Percentiles rank a stretch among this genome's conserved stretches.
phyloP scores from a whole-genome alignment of 257 asterid genomes.

The Ilex aquifolium region DNA sequence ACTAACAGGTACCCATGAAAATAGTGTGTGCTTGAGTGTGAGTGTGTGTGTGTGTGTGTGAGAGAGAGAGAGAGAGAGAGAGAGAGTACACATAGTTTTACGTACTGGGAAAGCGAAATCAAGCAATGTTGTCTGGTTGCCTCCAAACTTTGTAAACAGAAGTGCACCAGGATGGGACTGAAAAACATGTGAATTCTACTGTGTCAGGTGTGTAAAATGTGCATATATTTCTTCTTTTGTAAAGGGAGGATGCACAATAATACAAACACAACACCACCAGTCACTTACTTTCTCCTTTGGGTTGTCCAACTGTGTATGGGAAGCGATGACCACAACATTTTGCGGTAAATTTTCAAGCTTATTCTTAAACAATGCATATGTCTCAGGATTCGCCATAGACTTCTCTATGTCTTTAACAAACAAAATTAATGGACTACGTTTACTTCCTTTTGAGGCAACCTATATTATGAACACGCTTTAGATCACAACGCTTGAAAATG shows the following conservation, averaged over 20 bases:
- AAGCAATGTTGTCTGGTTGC: slow-evolving; percentile 89
- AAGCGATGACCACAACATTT: slow-evolving; percentile 70
- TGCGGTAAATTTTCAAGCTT: slow-evolving; percentile 78
- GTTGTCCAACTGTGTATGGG: slow-evolving; percentile 75
- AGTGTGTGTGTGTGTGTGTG: too few species aligned
- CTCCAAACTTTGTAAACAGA: slow-evolving; percentile 75
- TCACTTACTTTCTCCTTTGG: slow-evolving; percentile 84
- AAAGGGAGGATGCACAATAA: too few species aligned
- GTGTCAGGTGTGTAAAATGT: not conserved
- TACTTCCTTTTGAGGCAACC: slow-evolving; percentile 75
- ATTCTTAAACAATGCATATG: slow-evolving; percentile 51
- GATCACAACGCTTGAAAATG: not conserved
- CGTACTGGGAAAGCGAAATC: slow-evolving; percentile 92
- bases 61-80: too few species aligned
- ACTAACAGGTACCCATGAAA: too few species aligned
- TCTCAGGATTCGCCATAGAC: slow-evolving; percentile 65
- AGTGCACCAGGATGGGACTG: slow-evolving; percentile 86
- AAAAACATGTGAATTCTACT: slow-evolving; percentile 10
- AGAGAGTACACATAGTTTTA: not conserved
- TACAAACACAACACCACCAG: not conserved
- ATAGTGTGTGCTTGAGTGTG: too few species aligned
- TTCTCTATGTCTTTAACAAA: slow-evolving; percentile 85
- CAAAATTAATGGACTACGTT: slow-evolving; percentile 50
- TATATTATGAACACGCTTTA: slow-evolving; percentile 17
- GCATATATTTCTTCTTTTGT: too few species aligned